phyloP scores from a whole-genome alignment of 148 eudicot genomes.

The Polygonum aviculare region DNA sequence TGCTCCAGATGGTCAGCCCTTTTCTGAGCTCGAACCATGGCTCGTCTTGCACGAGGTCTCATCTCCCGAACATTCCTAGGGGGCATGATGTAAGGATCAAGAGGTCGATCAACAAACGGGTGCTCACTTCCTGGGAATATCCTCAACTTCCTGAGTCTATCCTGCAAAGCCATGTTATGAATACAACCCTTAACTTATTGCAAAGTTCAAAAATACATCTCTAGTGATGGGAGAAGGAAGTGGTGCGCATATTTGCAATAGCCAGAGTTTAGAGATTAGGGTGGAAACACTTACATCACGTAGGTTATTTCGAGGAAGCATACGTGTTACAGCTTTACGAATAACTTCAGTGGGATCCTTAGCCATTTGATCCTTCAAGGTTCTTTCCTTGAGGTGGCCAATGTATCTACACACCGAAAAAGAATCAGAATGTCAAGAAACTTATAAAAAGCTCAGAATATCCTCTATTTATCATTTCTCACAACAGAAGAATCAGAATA shows the following conservation, averaged over 20 bases:
- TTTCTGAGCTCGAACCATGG: constrained; percentile 82
- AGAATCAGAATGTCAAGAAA: not conserved
- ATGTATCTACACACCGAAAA: constrained; percentile 41
- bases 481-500: not conserved
- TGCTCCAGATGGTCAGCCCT: constrained; percentile 57
- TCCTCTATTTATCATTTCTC: not conserved
- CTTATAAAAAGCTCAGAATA: too few relatives aligned
- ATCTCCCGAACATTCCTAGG: constrained; percentile 85
- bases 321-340: constrained; percentile 88
- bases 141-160: constrained; percentile 85
- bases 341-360: constrained; percentile 97
- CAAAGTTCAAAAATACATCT: not conserved
- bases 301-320: constrained; percentile 92
- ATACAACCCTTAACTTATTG: not conserved
- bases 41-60: constrained; percentile 85
- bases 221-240: not conserved
- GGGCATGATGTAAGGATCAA: constrained; percentile 71
- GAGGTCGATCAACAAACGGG: constrained; percentile 75
- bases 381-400: constrained; percentile 89
- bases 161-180: constrained; percentile 29
- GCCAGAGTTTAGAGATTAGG: not conserved
- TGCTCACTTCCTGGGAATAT: constrained; percentile 78
- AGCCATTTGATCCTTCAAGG: constrained; percentile 83
- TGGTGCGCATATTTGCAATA: not conserved
- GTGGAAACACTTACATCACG: constrained; percentile 70